A percentile compares a stretch with the other conserved stretches of the same genome.
phyloP scores from a whole-genome alignment of 371 early-diverging fungal genomes.

The Synchytrium microbalum region DNA sequence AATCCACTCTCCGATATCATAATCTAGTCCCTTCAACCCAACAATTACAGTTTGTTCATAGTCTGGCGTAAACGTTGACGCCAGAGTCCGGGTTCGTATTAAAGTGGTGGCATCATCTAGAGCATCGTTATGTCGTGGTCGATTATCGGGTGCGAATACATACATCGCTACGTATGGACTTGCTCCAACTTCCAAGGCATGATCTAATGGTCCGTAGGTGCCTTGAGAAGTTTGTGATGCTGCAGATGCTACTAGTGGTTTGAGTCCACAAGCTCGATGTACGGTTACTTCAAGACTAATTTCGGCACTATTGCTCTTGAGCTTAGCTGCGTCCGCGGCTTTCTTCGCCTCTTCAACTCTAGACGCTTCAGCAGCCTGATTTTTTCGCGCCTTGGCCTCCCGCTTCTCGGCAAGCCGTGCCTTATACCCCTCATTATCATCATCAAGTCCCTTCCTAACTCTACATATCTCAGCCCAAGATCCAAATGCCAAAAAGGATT shows the following conservation, averaged over 20 bases:
- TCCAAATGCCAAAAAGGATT: conserved; percentile 22
- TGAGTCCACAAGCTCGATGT: conserved; percentile 25
- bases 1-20: conserved; percentile 24
- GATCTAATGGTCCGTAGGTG: conserved; percentile 9
- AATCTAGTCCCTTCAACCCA: conserved; percentile 14
- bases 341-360: not conserved
- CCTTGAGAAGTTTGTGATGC: too few species aligned
- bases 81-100: too few species aligned
- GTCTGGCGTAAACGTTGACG: conserved; percentile 21
- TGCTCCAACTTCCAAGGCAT: conserved; percentile 10
- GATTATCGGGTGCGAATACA: conserved; percentile 5
- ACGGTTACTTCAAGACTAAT: conserved; percentile 5
- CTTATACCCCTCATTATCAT: not conserved
- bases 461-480: conserved; percentile 26
- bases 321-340: not conserved
- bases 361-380: not conserved
- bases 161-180: conserved; percentile 13
- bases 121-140: conserved; percentile 3
- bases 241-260: too few species aligned
- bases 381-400: not conserved
- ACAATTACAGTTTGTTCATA: conserved; percentile 14
- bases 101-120: not conserved
- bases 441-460: not conserved
- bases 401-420: conserved; percentile 2
- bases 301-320: not conserved